Percentiles rank a stretch among this genome's conserved stretches.
phyloP scores from a whole-genome alignment of 176 grass and related monocot genomes.

The Metroxylon sagu region DNA sequence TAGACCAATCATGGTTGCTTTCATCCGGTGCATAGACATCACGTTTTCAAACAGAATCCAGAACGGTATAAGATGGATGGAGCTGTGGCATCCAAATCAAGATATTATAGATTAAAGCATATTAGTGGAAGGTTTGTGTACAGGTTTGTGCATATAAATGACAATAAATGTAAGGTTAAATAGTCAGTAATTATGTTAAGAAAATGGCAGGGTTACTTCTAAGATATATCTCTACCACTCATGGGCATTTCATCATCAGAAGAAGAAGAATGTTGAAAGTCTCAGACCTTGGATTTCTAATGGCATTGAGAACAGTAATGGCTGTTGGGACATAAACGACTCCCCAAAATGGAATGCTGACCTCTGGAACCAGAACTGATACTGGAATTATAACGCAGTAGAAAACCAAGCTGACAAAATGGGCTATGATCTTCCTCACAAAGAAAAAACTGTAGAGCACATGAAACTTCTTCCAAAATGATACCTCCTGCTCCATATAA shows the following conservation, averaged over 20 bases:
- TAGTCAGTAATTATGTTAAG: too few species aligned
- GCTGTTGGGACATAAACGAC: slow-evolving; percentile 70
- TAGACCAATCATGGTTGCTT: slow-evolving; percentile 74
- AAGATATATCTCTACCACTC: too few species aligned
- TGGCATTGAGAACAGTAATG: slow-evolving; percentile 71
- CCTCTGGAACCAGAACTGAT: slow-evolving; percentile 72
- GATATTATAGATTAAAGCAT: background rate
- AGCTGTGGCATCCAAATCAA: slow-evolving; percentile 29
- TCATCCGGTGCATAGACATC: slow-evolving; percentile 91
- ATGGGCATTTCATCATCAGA: too few species aligned
- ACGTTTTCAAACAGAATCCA: slow-evolving; percentile 99
- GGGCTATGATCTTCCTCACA: slow-evolving; percentile 70
- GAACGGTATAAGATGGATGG: slow-evolving; percentile 74
- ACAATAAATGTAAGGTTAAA: background rate
- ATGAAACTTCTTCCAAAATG: slow-evolving; percentile 76
- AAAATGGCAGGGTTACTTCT: too few species aligned
- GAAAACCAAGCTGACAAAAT: slow-evolving; percentile 69
- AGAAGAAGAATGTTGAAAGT: background rate
- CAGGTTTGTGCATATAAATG: too few species aligned
- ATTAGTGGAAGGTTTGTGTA: background rate
- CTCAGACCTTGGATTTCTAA: slow-evolving; percentile 67
- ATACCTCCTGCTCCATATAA: slow-evolving; percentile 52
- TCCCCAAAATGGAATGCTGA: slow-evolving; percentile 64
- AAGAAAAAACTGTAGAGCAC: slow-evolving; percentile 97
- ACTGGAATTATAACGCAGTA: slow-evolving; percentile 69